phyloP scores from a whole-genome alignment of 495 filamentous ascomycete species.

The Xylaria curta region DNA sequence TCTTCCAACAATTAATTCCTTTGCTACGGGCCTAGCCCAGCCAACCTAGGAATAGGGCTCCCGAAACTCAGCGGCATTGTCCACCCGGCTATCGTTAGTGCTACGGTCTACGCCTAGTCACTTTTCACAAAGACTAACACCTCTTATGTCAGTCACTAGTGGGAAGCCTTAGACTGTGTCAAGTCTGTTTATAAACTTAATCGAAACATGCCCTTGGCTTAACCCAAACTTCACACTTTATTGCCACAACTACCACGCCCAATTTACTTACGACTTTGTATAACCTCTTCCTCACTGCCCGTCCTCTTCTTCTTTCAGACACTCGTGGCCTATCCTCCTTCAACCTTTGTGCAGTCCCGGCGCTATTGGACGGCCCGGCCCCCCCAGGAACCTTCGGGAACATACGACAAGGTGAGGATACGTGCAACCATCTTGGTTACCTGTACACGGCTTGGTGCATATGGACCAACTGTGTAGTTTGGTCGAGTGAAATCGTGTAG shows the following conservation, averaged over 20 bases:
- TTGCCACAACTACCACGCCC: background rate
- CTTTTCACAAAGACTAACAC: background rate
- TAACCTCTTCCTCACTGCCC: background rate
- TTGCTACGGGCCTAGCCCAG: background rate
- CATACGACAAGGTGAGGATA: conserved; percentile 5
- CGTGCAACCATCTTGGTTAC: conserved; percentile 16
- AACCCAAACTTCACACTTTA: conserved; percentile 7
- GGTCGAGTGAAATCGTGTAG: background rate
- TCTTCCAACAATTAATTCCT: conserved; percentile 17
- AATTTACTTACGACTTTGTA: background rate
- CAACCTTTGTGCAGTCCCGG: conserved; percentile 10
- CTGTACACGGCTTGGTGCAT: conserved; percentile 14
- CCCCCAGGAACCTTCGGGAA: conserved; percentile 1
- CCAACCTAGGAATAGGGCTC: conserved; percentile 12
- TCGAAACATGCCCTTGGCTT: conserved; percentile 4
- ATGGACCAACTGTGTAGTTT: background rate
- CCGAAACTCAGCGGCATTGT: conserved; percentile 8
- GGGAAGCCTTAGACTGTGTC: background rate
- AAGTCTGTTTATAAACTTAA: background rate
- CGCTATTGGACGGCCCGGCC: background rate
- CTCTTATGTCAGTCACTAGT: conserved; percentile 11
- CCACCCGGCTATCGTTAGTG: background rate
- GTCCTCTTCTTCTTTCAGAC: background rate
- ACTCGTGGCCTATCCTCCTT: background rate
- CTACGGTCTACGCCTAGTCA: conserved; percentile 3